These are phyloP conservation scores for Amanita subjunquillea DNA, from an alignment of 768 basidiomycete species.

Conservation along the genomic window DNA sequence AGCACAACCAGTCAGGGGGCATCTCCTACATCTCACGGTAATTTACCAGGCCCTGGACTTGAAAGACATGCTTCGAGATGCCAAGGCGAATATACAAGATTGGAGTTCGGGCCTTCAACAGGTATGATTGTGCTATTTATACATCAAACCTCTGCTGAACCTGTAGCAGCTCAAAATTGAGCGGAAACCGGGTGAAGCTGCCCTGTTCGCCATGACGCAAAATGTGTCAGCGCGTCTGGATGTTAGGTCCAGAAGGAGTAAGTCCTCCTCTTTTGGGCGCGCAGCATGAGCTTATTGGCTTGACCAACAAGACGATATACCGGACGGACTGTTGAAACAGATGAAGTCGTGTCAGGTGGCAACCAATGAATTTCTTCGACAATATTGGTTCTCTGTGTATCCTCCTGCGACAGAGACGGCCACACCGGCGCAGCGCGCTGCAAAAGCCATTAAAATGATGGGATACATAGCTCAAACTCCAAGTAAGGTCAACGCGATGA, in stretches of 20 bases:
- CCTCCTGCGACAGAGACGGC: slow-evolving; percentile 56
- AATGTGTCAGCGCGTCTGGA: slow-evolving; percentile 69
- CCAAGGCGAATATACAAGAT: slow-evolving; percentile 33
- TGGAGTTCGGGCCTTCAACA: slow-evolving; percentile 53
- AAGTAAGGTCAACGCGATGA: slow-evolving; percentile 75
- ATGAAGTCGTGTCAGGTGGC: slow-evolving; percentile 89
- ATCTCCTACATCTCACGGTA: neutral
- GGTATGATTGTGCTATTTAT: slow-evolving; percentile 24
- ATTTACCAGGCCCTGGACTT: slow-evolving; percentile 35
- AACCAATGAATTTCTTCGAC: slow-evolving; percentile 91
- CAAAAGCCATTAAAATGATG: slow-evolving; percentile 83
- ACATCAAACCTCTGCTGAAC: neutral
- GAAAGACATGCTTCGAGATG: slow-evolving; percentile 33
- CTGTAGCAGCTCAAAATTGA: slow-evolving; percentile 53
- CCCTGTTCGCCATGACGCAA: slow-evolving; percentile 65
- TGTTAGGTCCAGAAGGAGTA: slow-evolving; percentile 56
- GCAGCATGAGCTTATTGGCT: neutral
- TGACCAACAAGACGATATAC: slow-evolving; percentile 55
- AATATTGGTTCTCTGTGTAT: slow-evolving; percentile 87
- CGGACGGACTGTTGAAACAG: slow-evolving; percentile 66
- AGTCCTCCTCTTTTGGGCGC: slow-evolving; percentile 12
- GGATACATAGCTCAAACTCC: slow-evolving; percentile 69
- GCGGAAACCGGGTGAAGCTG: slow-evolving; percentile 55
- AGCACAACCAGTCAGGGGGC: neutral
- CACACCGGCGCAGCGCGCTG: slow-evolving; percentile 58